Conservation (phyloP, 176 grass and related monocot species). For the Phragmites australis region DNA sequence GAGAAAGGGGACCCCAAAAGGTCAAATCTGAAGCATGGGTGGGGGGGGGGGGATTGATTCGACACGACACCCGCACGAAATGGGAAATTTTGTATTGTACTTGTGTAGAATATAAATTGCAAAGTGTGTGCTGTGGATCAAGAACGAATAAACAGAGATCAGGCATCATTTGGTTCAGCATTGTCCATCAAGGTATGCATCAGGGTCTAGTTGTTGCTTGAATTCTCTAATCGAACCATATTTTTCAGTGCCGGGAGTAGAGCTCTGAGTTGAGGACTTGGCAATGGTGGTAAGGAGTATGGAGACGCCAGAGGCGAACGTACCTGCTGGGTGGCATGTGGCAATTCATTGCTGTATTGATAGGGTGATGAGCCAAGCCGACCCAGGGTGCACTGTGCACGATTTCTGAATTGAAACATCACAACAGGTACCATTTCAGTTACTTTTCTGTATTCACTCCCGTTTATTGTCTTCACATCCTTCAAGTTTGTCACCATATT, state of each 20-base stretch:
- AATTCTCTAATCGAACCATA: neutral
- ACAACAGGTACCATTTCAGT: neutral
- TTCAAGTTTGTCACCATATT: neutral
- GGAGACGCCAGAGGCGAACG: neutral
- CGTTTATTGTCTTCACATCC: neutral
- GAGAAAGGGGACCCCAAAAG: neutral
- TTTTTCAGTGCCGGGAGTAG: neutral
- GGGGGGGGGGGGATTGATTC: constrained; percentile 6
- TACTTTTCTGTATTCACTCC: neutral
- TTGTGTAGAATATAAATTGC: neutral
- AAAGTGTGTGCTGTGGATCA: neutral
- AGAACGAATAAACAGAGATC: too few species aligned
- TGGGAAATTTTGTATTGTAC: neutral
- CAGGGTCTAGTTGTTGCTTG: neutral
- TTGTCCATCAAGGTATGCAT: neutral
- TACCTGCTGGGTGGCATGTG: neutral
- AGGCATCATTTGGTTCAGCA: neutral
- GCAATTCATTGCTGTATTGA: neutral
- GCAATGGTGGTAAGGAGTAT: neutral
- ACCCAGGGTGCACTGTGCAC: neutral
- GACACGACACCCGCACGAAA: constrained; percentile 36
- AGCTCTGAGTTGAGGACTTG: neutral
- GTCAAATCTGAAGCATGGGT: constrained; percentile 24
- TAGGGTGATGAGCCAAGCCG: neutral
- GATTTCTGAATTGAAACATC: neutral